These are phyloP conservation scores for Lentinula boryana DNA, from an alignment of 768 basidiomycete genomes.

Conservation along the genomic window DNA sequence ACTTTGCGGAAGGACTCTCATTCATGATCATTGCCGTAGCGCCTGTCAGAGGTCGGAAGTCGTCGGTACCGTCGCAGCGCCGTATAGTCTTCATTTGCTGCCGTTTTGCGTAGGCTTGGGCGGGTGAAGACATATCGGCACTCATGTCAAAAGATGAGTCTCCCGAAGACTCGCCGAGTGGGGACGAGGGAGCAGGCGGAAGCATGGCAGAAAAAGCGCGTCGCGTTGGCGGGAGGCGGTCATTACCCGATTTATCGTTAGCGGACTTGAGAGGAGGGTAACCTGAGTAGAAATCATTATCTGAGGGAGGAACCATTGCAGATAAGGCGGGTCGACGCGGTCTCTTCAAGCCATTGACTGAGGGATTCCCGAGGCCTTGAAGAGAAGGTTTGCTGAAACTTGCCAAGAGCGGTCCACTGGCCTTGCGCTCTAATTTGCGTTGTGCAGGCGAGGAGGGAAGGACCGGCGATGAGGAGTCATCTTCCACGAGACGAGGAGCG, in stretches of 20 bases:
- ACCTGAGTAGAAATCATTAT: constrained; percentile 32
- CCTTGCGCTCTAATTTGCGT: constrained; percentile 40
- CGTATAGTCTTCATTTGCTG: constrained; percentile 75
- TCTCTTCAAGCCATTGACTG: constrained; percentile 51
- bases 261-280: constrained; percentile 31
- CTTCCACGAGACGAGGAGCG: constrained; percentile 26
- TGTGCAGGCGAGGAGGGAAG: constrained; percentile 46
- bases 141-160: constrained; percentile 58
- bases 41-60: constrained; percentile 71
- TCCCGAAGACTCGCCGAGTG: constrained; percentile 38
- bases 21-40: constrained; percentile 47
- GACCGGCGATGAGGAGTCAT: constrained; percentile 44
- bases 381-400: constrained; percentile 47
- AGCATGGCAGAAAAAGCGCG: constrained; percentile 76
- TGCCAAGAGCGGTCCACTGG: constrained; percentile 41
- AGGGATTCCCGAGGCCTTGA: constrained; percentile 48
- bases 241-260: constrained; percentile 17
- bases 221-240: constrained; percentile 42
- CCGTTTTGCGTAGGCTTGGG: constrained; percentile 73
- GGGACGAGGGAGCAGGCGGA: constrained; percentile 52
- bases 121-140: constrained; percentile 72
- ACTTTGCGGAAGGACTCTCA: constrained; percentile 55
- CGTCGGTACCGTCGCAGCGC: constrained; percentile 76
- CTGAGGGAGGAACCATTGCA: constrained; percentile 47
- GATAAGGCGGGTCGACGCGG: constrained; percentile 64